Conservation (phyloP, 2,329 filamentous ascomycete species). For the Alternaria atra region DNA sequence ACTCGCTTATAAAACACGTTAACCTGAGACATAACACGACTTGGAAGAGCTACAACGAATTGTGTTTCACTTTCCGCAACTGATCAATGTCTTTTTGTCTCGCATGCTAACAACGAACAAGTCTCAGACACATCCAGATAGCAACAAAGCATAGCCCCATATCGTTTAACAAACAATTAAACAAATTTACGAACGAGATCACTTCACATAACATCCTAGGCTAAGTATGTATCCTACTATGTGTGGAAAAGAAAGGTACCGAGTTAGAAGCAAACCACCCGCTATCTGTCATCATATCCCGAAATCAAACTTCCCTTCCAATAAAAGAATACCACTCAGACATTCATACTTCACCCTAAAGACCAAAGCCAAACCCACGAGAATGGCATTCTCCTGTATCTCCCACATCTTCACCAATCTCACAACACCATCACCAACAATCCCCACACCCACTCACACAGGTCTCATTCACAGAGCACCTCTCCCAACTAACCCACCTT, state of each 20-base stretch:
- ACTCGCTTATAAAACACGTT: no score
- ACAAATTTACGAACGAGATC: neutral
- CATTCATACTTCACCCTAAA: accelerated
- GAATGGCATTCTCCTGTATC: neutral
- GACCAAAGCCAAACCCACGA: neutral
- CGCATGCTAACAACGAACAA: neutral
- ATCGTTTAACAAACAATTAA: neutral
- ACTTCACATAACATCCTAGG: neutral
- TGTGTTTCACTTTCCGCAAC: neutral
- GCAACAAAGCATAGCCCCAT: neutral
- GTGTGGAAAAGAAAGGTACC: neutral
- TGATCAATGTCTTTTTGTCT: neutral
- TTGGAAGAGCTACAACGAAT: neutral
- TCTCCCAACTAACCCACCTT: neutral
- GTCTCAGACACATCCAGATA: neutral
- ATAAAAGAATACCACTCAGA: neutral
- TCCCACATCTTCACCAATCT: neutral
- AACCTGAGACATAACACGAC: neutral
- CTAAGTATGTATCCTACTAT: neutral
- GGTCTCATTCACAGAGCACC: neutral
- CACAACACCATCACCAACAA: neutral
- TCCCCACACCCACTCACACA: neutral
- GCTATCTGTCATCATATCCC: neutral
- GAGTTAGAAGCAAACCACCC: neutral
- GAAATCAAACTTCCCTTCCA: neutral